Percentiles rank a stretch among this genome's conserved stretches.
Evolutionary conservation across 192 early-diverging fungal genomes (phyloP).

Genomic region (Funneliformis geosporum): DNA sequence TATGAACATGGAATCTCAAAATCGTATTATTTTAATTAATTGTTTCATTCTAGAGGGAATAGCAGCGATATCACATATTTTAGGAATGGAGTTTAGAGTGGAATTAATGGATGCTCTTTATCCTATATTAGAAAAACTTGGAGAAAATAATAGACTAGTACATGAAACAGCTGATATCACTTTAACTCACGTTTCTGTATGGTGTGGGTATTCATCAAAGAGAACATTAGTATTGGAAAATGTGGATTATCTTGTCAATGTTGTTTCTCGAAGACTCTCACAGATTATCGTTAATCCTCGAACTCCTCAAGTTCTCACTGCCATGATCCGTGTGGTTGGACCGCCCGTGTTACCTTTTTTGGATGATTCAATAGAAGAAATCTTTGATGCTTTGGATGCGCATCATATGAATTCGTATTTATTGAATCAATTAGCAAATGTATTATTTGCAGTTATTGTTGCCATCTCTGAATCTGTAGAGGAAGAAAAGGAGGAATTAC

Average conservation of each 20-base stretch:
- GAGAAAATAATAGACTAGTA: conserved; percentile 35
- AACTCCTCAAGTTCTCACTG: conserved; percentile 53
- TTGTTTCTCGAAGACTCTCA: conserved; percentile 31
- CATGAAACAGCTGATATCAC: conserved; percentile 41
- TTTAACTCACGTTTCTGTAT: conserved; percentile 35
- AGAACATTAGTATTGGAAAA: conserved; percentile 41
- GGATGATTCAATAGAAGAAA: conserved; percentile 56
- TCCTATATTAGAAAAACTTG: conserved; percentile 42
- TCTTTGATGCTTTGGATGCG: conserved; percentile 57
- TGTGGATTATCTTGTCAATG: conserved; percentile 50
- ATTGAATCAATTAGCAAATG: conserved; percentile 41
- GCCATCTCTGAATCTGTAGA: conserved; percentile 20
- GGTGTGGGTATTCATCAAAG: conserved; percentile 35
- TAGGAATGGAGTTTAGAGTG: conserved; percentile 29
- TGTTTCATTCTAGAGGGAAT: conserved; percentile 23
- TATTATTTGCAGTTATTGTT: conserved; percentile 27
- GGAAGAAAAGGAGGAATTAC: conserved; percentile 18
- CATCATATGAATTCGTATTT: conserved; percentile 51
- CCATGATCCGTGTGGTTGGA: conserved; percentile 53
- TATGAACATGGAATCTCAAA: conserved; percentile 9
- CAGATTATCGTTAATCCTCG: conserved; percentile 43
- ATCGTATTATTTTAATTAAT: conserved; percentile 6
- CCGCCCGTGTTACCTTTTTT: conserved; percentile 44
- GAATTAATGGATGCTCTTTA: conserved; percentile 44
- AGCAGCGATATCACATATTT: conserved; percentile 16